Evolutionary conservation across 169 alveolate species (phyloP).

Genomic region (Cyclospora cayetanensis): DNA sequence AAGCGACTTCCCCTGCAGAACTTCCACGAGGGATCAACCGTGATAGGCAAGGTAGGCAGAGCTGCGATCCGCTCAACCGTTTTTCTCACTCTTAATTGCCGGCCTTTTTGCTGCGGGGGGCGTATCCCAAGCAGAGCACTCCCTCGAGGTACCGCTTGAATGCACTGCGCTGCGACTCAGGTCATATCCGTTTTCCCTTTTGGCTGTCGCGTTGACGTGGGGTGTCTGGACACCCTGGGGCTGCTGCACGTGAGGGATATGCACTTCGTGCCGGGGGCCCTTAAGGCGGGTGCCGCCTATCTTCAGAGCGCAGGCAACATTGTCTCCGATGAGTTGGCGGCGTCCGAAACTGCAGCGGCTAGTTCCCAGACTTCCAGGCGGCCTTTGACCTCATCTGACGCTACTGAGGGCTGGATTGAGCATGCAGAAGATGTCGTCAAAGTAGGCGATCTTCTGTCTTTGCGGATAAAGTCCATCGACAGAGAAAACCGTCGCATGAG

Average conservation of each 20-base stretch:
- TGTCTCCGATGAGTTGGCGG: too few relatives aligned
- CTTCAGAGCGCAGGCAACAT: too few relatives aligned
- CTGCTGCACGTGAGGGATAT: conserved; percentile 59
- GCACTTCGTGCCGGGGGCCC: not conserved
- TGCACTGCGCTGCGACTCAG: not conserved
- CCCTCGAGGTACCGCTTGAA: not conserved
- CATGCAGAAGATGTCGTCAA: not conserved
- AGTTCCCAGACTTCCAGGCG: too few relatives aligned
- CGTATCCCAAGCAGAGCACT: not conserved
- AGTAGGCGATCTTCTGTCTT: conserved; percentile 1
- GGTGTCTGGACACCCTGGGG: conserved; percentile 58
- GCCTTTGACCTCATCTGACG: too few relatives aligned
- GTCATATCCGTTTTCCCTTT: not conserved
- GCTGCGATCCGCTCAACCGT: not conserved
- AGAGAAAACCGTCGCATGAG: conserved; percentile 2
- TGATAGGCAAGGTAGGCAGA: not conserved
- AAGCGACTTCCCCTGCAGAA: not conserved
- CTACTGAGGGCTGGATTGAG: conserved; percentile 32
- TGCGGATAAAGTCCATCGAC: conserved; percentile 17
- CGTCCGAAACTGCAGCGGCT: too few relatives aligned
- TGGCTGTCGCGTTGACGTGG: conserved; percentile 66
- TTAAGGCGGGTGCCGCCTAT: not conserved
- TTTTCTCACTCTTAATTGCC: not conserved
- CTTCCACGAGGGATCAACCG: not conserved
- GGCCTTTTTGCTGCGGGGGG: not conserved